A percentile compares a stretch with the other conserved stretches of the same genome.
These are phyloP conservation scores for sunflower (Helianthus annuus) DNA, from an alignment of 129 eudicot genomes.

Conservation along the genomic window DNA sequence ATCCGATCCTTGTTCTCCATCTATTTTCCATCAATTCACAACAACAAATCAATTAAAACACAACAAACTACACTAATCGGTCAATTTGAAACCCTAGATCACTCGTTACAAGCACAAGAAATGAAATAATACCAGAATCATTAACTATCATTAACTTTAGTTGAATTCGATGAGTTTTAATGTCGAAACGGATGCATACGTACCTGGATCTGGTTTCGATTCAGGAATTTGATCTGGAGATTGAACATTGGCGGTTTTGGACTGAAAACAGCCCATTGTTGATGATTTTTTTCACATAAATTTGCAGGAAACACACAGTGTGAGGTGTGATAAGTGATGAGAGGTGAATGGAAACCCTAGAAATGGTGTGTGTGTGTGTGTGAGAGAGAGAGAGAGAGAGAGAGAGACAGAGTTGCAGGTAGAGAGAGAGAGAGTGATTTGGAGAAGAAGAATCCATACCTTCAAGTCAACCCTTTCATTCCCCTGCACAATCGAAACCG, in stretches of 20 bases:
- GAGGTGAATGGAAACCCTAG: constrained; percentile 18
- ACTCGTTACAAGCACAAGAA: background rate
- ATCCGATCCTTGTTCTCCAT: constrained; percentile 38
- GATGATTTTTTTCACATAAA: constrained; percentile 45
- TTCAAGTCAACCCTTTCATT: too few species aligned
- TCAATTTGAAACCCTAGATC: background rate
- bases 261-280: constrained; percentile 97
- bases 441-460: constrained; percentile 40
- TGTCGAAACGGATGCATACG: constrained; percentile 2
- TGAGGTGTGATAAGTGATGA: constrained; percentile 6
- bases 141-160: background rate
- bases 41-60: constrained; percentile 13
- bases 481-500: too few species aligned
- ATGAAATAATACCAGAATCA: background rate
- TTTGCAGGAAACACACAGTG: constrained; percentile 7
- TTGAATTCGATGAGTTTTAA: background rate
- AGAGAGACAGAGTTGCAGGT: constrained; percentile 17
- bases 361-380: constrained; percentile 8
- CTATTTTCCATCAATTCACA: constrained; percentile 39
- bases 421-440: constrained; percentile 35
- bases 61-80: constrained; percentile 7
- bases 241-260: constrained; percentile 94
- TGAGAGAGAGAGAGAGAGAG: too few species aligned
- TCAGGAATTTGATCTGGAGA: constrained; percentile 80
- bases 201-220: constrained; percentile 87